phyloP scores from a whole-genome alignment of 805 yeast species.

The Kluyveromyces wickerhamii region DNA sequence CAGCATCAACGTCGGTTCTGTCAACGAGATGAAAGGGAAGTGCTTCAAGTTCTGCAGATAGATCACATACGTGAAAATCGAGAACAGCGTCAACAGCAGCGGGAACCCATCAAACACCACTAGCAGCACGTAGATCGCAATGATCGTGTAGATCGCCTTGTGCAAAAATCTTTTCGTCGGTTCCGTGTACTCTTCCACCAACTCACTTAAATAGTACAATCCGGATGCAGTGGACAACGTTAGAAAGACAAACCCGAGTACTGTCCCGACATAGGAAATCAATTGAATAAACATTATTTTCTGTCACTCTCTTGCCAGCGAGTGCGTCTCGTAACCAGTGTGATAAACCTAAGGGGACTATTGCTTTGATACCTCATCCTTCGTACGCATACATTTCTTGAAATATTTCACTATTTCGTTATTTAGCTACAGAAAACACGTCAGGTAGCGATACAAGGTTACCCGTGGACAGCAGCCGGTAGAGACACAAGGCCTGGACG shows the following conservation, averaged over 20 bases:
- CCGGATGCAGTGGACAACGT: slow-evolving; percentile 81
- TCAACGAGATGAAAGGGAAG: slow-evolving; percentile 77
- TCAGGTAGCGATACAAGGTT: too few relatives aligned
- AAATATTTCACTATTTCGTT: too few relatives aligned
- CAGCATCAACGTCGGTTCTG: slow-evolving; percentile 60
- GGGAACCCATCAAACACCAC: slow-evolving; percentile 77
- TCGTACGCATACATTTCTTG: background rate
- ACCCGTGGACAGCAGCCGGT: too few relatives aligned
- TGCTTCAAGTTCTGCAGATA: slow-evolving; percentile 69
- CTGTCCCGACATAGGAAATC: slow-evolving; percentile 52
- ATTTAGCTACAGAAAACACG: too few relatives aligned
- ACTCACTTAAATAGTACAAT: slow-evolving; percentile 79
- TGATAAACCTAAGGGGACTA: too few relatives aligned
- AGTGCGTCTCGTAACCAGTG: too few relatives aligned
- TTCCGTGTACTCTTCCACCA: slow-evolving; percentile 89
- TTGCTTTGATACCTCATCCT: too few relatives aligned
- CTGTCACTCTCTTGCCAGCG: too few relatives aligned
- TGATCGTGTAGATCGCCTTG: slow-evolving; percentile 55
- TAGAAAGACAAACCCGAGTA: slow-evolving; percentile 52
- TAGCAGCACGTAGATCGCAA: slow-evolving; percentile 46
- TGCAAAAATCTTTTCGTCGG: slow-evolving; percentile 66
- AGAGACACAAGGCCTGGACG: too few relatives aligned
- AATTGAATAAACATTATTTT: slow-evolving; percentile 48
- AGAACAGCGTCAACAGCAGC: slow-evolving; percentile 52
- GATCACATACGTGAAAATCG: slow-evolving; percentile 60